Conservation (phyloP, 1,284 basidiomycete species). For the Ustilago tritici region DNA sequence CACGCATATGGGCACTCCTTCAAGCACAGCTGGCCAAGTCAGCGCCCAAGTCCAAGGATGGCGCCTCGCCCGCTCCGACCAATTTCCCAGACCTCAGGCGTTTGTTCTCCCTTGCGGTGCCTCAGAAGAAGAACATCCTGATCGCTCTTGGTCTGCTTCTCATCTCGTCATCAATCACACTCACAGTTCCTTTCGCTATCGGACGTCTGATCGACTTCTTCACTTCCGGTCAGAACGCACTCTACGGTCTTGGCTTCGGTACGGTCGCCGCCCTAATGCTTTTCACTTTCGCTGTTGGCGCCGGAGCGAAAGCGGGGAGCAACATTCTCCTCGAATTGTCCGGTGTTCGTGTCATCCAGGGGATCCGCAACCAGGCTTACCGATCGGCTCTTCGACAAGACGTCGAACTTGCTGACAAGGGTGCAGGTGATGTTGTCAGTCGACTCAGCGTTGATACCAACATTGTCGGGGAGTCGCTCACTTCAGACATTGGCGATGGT, state of each 20-base stretch:
- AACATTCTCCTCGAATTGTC: conserved; percentile 84
- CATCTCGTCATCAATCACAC: conserved; percentile 77
- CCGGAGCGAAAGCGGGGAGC: conserved; percentile 85
- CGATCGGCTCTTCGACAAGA: conserved; percentile 85
- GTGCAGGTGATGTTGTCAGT: conserved; percentile 93
- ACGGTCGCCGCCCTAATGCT: conserved; percentile 83
- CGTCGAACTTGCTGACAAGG: conserved; percentile 81
- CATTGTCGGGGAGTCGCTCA: conserved; percentile 91
- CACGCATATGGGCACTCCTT: conserved; percentile 22
- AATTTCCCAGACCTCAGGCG: conserved; percentile 63
- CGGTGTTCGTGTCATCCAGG: conserved; percentile 92
- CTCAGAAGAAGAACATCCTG: conserved; percentile 61
- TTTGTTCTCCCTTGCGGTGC: conserved; percentile 63
- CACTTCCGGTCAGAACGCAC: conserved; percentile 51
- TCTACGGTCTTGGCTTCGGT: conserved; percentile 76
- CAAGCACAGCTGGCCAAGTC: conserved; percentile 48
- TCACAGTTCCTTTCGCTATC: conserved; percentile 71
- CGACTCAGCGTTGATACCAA: conserved; percentile 90
- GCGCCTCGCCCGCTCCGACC: conserved; percentile 40
- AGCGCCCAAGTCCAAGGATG: conserved; percentile 43
- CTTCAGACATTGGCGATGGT: conserved; percentile 63
- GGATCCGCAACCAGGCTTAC: conserved; percentile 86
- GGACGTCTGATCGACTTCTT: conserved; percentile 69
- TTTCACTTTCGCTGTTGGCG: conserved; percentile 86
- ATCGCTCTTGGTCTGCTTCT: conserved; percentile 65